Conservation (phyloP, 257 asterid genomes). For the Cynanchum wilfordii region DNA sequence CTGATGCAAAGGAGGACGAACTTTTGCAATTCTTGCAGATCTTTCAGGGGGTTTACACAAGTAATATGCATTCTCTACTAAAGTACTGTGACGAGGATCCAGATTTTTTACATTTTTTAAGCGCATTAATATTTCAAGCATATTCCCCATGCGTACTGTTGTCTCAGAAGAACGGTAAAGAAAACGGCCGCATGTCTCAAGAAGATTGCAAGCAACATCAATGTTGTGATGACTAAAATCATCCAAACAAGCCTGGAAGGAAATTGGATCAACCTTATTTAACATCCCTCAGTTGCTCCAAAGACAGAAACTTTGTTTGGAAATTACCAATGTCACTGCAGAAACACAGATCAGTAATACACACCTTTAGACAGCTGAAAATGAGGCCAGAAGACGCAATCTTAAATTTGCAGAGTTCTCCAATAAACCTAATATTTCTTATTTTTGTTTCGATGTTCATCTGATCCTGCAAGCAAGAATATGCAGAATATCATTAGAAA, state of each 20-base stretch:
- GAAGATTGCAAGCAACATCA: constrained; percentile 98
- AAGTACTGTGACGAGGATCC: constrained; percentile 98
- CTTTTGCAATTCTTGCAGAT: constrained; percentile 94
- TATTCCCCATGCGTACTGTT: constrained; percentile 85
- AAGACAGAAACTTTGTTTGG: not conserved
- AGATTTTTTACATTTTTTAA: constrained; percentile 92
- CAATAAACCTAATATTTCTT: constrained; percentile 90
- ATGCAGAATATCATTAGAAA: constrained; percentile 5
- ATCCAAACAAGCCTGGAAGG: constrained; percentile 82
- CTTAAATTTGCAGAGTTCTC: constrained; percentile 98
- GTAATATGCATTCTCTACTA: constrained; percentile 97
- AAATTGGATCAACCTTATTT: constrained; percentile 4
- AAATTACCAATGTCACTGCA: constrained; percentile 2
- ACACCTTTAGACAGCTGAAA: constrained; percentile 89
- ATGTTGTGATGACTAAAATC: constrained; percentile 95
- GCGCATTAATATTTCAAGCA: constrained; percentile 98
- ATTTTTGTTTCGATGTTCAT: constrained; percentile 97
- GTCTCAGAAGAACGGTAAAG: constrained; percentile 97
- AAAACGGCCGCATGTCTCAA: constrained; percentile 98
- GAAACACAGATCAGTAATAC: not conserved
- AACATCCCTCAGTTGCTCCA: constrained; percentile 11
- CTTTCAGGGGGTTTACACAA: constrained; percentile 98
- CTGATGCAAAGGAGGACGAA: constrained; percentile 97
- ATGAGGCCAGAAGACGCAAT: constrained; percentile 84
- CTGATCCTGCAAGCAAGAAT: constrained; percentile 71